phyloP scores from a whole-genome alignment of 257 asterid genomes.

The Solanum etuberosum region DNA sequence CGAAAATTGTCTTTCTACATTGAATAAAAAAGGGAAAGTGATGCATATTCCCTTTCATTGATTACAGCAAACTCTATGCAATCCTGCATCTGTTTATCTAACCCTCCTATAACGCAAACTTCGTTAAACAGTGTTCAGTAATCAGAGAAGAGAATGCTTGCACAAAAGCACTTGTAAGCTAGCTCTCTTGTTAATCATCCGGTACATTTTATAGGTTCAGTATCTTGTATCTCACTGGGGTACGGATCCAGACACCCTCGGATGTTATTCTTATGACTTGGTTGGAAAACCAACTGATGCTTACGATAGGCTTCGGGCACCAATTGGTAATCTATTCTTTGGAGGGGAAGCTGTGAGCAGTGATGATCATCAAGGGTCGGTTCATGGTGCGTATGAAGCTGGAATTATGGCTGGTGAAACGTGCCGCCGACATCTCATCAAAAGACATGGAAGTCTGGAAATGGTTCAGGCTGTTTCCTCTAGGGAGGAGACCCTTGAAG shows the following conservation, averaged over 20 bases:
- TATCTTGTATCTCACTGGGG: slow-evolving; percentile 91
- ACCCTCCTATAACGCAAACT: background rate
- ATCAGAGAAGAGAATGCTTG: background rate
- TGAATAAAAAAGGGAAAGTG: background rate
- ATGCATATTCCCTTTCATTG: background rate
- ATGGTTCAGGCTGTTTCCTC: slow-evolving; percentile 47
- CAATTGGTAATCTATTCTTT: slow-evolving; percentile 81
- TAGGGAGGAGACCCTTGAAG: slow-evolving; percentile 59
- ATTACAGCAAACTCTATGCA: background rate
- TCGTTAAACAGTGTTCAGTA: background rate
- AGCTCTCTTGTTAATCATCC: background rate
- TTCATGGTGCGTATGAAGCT: slow-evolving; percentile 96
- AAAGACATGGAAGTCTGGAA: slow-evolving; percentile 47
- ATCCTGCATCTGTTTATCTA: background rate
- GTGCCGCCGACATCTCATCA: slow-evolving; percentile 55
- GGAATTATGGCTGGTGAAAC: slow-evolving; percentile 84
- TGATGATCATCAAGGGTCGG: slow-evolving; percentile 91
- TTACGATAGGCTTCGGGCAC: slow-evolving; percentile 77
- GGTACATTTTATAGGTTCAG: slow-evolving; percentile 38
- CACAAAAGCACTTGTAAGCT: background rate
- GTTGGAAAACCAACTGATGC: slow-evolving; percentile 83
- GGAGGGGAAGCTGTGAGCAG: slow-evolving; percentile 94
- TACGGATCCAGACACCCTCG: slow-evolving; percentile 69
- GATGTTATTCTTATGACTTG: slow-evolving; percentile 85
- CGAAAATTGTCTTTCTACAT: background rate